phyloP scores from a whole-genome alignment of 2,329 filamentous ascomycete genomes.

The Fusarium sp. region DNA sequence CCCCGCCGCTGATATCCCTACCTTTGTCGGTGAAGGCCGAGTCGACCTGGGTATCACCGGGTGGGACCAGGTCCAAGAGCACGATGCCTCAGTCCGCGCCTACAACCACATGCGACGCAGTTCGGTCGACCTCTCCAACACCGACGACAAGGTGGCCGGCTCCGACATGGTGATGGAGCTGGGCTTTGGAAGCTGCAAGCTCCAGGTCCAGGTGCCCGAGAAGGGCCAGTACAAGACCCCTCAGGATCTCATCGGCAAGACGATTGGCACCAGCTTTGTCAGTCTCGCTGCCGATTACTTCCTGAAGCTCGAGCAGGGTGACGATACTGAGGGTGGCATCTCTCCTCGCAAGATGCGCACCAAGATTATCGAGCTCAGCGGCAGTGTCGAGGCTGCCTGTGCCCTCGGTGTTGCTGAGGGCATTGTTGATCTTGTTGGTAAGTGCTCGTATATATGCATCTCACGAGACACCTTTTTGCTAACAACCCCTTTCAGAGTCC shows the following conservation, averaged over 20 bases:
- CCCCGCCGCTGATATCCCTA: conserved; percentile 95
- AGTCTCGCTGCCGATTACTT: conserved; percentile 87
- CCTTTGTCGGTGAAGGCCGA: conserved; percentile 93
- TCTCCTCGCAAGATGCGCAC: conserved; percentile 73
- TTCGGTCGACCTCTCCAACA: conserved; percentile 46
- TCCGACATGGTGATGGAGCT: conserved; percentile 92
- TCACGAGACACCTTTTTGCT: conserved; percentile 6
- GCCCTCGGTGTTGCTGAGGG: conserved; percentile 95
- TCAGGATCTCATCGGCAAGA: conserved; percentile 87
- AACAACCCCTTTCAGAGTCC: conserved; percentile 71
- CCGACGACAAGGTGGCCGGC: conserved; percentile 61
- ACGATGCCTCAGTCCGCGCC: conserved; percentile 73
- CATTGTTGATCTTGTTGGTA: conserved; percentile 96
- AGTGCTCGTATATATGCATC: conserved; percentile 50
- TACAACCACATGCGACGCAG: conserved; percentile 60
- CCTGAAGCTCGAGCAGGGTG: conserved; percentile 73
- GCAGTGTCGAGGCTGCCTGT: conserved; percentile 97
- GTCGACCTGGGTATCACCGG: conserved; percentile 97
- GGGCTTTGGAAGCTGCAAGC: conserved; percentile 88
- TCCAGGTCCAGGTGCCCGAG: conserved; percentile 96
- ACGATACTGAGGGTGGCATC: conserved; percentile 51
- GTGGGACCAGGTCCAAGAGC: conserved; percentile 90
- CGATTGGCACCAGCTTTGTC: conserved; percentile 95
- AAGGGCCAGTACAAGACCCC: conserved; percentile 78
- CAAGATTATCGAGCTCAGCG: conserved; percentile 92